These are phyloP conservation scores for Solanum chilense DNA, from an alignment of 257 asterid species.

Conservation along the genomic window DNA sequence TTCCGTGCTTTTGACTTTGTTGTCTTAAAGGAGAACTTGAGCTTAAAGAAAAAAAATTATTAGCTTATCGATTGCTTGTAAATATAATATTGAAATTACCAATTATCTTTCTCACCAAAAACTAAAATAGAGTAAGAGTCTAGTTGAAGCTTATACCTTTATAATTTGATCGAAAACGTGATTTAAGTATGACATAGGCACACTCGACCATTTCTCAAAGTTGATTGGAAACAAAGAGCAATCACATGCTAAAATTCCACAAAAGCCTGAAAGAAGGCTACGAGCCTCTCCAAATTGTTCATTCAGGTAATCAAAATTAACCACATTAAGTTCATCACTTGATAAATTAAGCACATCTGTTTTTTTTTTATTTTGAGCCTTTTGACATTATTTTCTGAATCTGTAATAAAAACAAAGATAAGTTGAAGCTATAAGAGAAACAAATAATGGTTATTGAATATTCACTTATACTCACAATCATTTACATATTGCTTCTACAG, in stretches of 20 bases:
- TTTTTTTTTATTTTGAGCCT: too few species aligned
- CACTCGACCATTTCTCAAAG: neutral
- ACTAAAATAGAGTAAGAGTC: too few species aligned
- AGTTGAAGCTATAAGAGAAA: too few species aligned
- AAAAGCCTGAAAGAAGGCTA: neutral
- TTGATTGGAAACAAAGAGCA: too few species aligned
- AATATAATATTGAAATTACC: neutral
- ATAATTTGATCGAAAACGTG: neutral
- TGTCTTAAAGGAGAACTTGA: neutral
- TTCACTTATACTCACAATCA: neutral
- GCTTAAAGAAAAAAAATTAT: neutral
- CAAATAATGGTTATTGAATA: neutral
- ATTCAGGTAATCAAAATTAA: neutral
- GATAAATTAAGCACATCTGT: too few species aligned
- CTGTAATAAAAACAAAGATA: too few species aligned
- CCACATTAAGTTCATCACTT: neutral
- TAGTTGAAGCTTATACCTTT: too few species aligned
- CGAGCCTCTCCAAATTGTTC: neutral
- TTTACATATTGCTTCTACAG: neutral
- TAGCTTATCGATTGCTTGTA: neutral
- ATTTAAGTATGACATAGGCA: neutral
- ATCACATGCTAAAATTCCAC: neutral
- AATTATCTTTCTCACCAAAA: too few species aligned
- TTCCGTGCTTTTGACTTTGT: neutral
- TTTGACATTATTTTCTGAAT: too few species aligned